These are phyloP conservation scores for Talaromyces ruber DNA, from an alignment of 495 filamentous ascomycete genomes.

Conservation along the genomic window DNA sequence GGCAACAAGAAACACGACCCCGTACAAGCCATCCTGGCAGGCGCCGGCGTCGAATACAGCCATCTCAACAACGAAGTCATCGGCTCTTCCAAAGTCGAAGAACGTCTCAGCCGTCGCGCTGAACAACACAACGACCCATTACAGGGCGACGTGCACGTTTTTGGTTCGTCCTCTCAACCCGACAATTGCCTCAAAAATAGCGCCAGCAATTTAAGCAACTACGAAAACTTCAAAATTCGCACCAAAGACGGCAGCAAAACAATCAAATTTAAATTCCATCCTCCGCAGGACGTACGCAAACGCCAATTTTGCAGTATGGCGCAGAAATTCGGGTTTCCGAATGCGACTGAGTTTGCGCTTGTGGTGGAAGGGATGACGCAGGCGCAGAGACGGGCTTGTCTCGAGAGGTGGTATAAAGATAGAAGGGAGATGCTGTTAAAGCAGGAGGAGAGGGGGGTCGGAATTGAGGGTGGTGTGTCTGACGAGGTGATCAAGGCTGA, in stretches of 20 bases:
- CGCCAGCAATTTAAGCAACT: constrained; percentile 3
- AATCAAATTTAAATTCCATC: constrained; percentile 62
- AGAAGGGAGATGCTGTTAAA: constrained; percentile 33
- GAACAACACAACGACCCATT: constrained; percentile 49
- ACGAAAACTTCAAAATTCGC: constrained; percentile 5
- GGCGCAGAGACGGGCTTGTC: constrained; percentile 65
- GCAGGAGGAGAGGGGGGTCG: background rate
- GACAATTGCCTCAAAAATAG: background rate
- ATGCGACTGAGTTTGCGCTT: constrained; percentile 80
- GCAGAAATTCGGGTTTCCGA: constrained; percentile 62
- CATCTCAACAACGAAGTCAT: constrained; percentile 96
- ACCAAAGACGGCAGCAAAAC: constrained; percentile 12
- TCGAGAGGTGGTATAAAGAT: constrained; percentile 72
- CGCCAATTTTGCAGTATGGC: constrained; percentile 93
- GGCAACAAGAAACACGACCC: constrained; percentile 53
- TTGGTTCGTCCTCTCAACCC: constrained; percentile 26
- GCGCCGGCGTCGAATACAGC: constrained; percentile 88
- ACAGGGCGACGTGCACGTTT: constrained; percentile 41
- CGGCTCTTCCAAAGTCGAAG: constrained; percentile 79
- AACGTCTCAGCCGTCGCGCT: constrained; percentile 66
- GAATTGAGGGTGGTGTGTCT: background rate
- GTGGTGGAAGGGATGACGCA: constrained; percentile 93
- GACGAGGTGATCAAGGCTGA: background rate
- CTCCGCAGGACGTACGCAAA: constrained; percentile 62
- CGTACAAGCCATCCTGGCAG: constrained; percentile 80